These are phyloP conservation scores for Hymenoscyphus infarciens DNA, from an alignment of 2,329 filamentous ascomycete species.

Conservation along the genomic window DNA sequence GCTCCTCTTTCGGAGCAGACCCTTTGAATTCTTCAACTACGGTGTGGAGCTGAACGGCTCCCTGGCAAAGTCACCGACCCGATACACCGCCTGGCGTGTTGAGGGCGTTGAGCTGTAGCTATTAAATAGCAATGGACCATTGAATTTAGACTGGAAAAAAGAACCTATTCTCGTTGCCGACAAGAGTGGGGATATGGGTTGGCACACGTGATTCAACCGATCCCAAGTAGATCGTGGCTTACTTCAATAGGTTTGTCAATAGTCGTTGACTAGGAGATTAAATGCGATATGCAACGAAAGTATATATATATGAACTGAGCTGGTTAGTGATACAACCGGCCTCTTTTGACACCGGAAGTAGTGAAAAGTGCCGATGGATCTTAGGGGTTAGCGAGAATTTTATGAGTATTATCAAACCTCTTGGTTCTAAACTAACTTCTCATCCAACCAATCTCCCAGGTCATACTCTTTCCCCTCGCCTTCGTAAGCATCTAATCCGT, in stretches of 20 bases:
- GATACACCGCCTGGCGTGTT: neutral
- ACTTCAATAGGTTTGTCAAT: neutral
- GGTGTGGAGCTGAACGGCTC: too few species aligned
- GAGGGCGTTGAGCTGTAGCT: neutral
- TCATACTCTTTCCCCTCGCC: constrained; percentile 35
- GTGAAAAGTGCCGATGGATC: too few species aligned
- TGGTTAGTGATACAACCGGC: too few species aligned
- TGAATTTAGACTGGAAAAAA: too few species aligned
- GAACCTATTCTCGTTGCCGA: neutral
- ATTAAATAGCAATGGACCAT: neutral
- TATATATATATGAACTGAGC: neutral
- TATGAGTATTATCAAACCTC: neutral
- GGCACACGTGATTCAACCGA: neutral
- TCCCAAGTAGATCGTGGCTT: neutral
- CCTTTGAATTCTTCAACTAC: too few species aligned
- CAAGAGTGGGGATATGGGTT: neutral
- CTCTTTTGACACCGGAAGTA: too few species aligned
- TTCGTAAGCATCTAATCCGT: constrained; percentile 32
- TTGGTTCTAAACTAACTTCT: constrained; percentile 14
- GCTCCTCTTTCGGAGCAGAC: too few species aligned
- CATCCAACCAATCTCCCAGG: constrained; percentile 30
- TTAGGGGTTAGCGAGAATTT: too few species aligned
- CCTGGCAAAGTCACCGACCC: neutral
- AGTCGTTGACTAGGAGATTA: neutral
- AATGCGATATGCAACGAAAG: neutral